Evolutionary conservation across 1,284 basidiomycete genomes (phyloP), one percentile per base, ranked within the genome.

Genomic region (Apiotrichum laibachii): DNA sequence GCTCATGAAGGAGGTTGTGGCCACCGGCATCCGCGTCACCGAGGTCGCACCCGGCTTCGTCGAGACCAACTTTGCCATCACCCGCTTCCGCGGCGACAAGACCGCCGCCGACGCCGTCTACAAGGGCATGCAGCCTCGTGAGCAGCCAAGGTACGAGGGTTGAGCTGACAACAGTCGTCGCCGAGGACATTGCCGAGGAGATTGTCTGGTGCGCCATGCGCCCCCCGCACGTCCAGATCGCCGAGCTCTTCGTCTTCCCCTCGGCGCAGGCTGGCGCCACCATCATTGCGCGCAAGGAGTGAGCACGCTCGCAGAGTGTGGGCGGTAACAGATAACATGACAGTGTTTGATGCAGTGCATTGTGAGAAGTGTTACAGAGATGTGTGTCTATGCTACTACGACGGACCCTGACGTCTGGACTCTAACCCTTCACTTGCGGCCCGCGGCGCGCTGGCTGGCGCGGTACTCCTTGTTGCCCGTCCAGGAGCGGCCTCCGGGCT

Each of bases 161-260:
- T 31, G n/a, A 16, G 18, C 60, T 62, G 31, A 62, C 46, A 66
- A 58, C 70, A 88, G 88, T 92, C 71, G 83, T 84, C 3, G 86
- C 87, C 9, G 82, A 86, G 63, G 90, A 93, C 72, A 87, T 93
- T 57, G 93, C 93, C 2, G 92, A 97, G 76, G 93, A 97, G 76
- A 93, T 98, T 71, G 90, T 95, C 16, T 98, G 92, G 92, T 86
- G 87, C 19, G 92, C 94, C 19, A 83, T 88, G 15, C 86, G 93
- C 35, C 90, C 90, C 21, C 82, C 88, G 33, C 90, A 92, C 70
- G 88, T 93, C 52, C 90, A 93, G 72, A 82, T 93, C 50, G 91
- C 90, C 2, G 87, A 91, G 72, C 78, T 89, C 16, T 85, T 59
- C 60, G 62, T 67, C 26, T 57, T 67, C 35, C 66, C 66, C 13